Evolutionary conservation across 192 early-diverging fungal species (phyloP).

Genomic region (Coemansia sp.): DNA sequence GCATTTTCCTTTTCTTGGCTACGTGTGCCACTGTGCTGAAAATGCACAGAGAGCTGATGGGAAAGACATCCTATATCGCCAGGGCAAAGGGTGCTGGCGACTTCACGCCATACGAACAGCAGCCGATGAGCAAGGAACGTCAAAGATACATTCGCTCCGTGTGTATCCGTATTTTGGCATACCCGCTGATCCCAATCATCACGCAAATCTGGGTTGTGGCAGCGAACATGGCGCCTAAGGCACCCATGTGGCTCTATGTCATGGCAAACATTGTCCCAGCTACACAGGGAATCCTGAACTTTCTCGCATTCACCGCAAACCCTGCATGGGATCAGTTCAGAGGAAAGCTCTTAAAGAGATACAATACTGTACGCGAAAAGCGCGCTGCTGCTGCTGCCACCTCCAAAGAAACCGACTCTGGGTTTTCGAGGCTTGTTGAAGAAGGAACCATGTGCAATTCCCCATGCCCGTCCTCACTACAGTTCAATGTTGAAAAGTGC

Average conservation of each 20-base stretch:
- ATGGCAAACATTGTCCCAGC: slow-evolving; percentile 46
- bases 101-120: neutral
- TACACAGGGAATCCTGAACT: slow-evolving; percentile 42
- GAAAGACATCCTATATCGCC: neutral
- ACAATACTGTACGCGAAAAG: neutral
- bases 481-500: slow-evolving; percentile 9
- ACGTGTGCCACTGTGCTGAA: neutral
- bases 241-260: slow-evolving; percentile 49
- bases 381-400: neutral
- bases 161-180: slow-evolving; percentile 17
- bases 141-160: slow-evolving; percentile 17
- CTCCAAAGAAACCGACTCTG: slow-evolving; percentile 1
- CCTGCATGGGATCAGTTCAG: slow-evolving; percentile 27
- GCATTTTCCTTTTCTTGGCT: slow-evolving; percentile 14
- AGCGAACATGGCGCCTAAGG: slow-evolving; percentile 28
- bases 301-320: slow-evolving; percentile 24
- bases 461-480: neutral
- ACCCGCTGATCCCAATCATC: slow-evolving; percentile 29
- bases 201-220: slow-evolving; percentile 45
- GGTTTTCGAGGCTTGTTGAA: slow-evolving; percentile 2
- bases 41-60: slow-evolving; percentile 1
- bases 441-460: slow-evolving; percentile 5
- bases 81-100: neutral
- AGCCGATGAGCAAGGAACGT: neutral
- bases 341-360: neutral